Conservation (phyloP, 768 basidiomycete genomes). For the Dacryopinax spathularia region DNA sequence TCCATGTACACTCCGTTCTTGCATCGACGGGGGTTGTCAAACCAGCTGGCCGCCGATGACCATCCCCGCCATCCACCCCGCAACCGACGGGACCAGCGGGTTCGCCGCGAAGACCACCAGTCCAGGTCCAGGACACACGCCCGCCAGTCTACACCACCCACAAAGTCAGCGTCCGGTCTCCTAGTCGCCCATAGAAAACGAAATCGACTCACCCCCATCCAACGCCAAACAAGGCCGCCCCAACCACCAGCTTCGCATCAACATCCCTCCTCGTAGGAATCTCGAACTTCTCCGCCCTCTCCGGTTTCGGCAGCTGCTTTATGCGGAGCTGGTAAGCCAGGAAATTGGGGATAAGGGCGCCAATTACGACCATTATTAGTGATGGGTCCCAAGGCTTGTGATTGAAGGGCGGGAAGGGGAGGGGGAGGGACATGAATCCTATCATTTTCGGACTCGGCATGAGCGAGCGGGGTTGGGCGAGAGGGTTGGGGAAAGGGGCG, state of each 20-base stretch:
- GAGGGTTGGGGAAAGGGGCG: neutral
- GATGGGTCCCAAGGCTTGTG: slow-evolving; percentile 22
- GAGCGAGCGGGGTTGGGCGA: neutral
- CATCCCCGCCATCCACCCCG: neutral
- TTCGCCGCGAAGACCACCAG: slow-evolving; percentile 14
- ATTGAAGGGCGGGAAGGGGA: slow-evolving; percentile 7
- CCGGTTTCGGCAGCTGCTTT: neutral
- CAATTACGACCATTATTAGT: slow-evolving; percentile 23
- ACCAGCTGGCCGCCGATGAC: neutral
- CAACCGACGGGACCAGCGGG: neutral
- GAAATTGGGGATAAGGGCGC: slow-evolving; percentile 22
- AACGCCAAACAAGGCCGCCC: slow-evolving; percentile 22
- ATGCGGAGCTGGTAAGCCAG: slow-evolving; percentile 14
- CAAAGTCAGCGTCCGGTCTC: neutral
- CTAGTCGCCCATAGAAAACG: neutral
- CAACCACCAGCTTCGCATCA: slow-evolving; percentile 17
- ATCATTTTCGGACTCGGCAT: too few relatives aligned
- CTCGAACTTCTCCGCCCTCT: slow-evolving; percentile 4
- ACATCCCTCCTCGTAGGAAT: slow-evolving; percentile 16
- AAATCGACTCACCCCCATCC: slow-evolving; percentile 22
- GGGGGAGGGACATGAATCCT: slow-evolving; percentile 20
- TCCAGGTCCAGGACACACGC: slow-evolving; percentile 25
- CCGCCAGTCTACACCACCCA: slow-evolving; percentile 10
- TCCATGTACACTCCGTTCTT: neutral
- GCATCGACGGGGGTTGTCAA: neutral